Percentiles rank a stretch among this genome's conserved stretches.
These are phyloP conservation scores for Casuarina equisetifolia DNA, from an alignment of 306 rosid species.

Conservation along the genomic window DNA sequence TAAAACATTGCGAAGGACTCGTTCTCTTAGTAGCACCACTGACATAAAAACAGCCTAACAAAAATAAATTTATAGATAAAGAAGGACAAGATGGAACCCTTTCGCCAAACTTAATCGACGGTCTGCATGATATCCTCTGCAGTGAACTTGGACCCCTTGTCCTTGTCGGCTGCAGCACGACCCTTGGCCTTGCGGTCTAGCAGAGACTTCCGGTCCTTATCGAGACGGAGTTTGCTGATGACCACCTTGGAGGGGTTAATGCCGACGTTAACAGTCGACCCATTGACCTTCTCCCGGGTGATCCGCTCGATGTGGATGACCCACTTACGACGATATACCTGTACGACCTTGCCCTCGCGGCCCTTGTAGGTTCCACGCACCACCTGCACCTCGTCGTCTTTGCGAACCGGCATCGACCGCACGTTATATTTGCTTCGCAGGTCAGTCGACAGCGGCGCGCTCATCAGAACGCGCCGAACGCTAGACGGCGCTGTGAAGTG, in stretches of 20 bases:
- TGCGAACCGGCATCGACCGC: constrained; percentile 84
- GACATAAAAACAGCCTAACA: constrained; percentile 1
- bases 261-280: constrained; percentile 94
- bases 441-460: constrained; percentile 82
- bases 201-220: constrained; percentile 83
- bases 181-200: constrained; percentile 97
- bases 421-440: constrained; percentile 89
- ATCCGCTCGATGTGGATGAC: constrained; percentile 91
- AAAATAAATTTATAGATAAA: not conserved
- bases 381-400: constrained; percentile 92
- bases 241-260: constrained; percentile 77
- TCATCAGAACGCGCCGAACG: constrained; percentile 83
- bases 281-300: constrained; percentile 94
- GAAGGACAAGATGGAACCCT: not conserved
- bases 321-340: constrained; percentile 96
- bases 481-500: constrained; percentile 98
- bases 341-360: constrained; percentile 87
- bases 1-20: not conserved
- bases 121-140: constrained; percentile 91
- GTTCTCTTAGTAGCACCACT: not conserved
- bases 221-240: constrained; percentile 76
- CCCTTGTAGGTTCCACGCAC: constrained; percentile 92
- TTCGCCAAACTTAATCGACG: constrained; percentile 47
- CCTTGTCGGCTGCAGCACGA: constrained; percentile 93
- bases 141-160: constrained; percentile 89